Evolutionary conservation across 495 filamentous ascomycete genomes (phyloP).

Genomic region (Friedmanniomyces simplex): DNA sequence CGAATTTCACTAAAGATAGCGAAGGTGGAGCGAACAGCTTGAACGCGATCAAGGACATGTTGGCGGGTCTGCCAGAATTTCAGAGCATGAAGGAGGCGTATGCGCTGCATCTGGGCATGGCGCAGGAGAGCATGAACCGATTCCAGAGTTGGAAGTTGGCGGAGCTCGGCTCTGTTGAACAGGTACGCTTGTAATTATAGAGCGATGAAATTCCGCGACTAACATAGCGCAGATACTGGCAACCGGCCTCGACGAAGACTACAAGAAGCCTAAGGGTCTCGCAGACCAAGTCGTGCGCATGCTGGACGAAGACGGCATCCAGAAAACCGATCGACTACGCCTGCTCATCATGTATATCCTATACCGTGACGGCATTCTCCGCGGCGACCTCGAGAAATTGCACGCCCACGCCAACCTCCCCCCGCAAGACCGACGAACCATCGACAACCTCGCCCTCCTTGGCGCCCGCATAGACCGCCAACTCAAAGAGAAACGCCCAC

Average conservation of each 20-base stretch:
- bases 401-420: conserved; percentile 75
- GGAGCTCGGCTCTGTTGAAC: conserved; percentile 78
- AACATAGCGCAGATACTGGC: conserved; percentile 52
- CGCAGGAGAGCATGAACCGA: conserved; percentile 90
- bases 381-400: conserved; percentile 74
- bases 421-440: conserved; percentile 55
- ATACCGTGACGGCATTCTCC: conserved; percentile 77
- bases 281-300: conserved; percentile 76
- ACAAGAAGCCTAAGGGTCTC: conserved; percentile 78
- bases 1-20: conserved; percentile 71
- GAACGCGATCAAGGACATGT: conserved; percentile 92
- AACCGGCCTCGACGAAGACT: conserved; percentile 88
- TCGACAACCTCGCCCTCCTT: conserved; percentile 71
- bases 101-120: conserved; percentile 91
- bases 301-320: conserved; percentile 67
- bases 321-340: conserved; percentile 63
- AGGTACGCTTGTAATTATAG: conserved; percentile 33
- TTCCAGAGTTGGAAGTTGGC: conserved; percentile 76
- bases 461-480: conserved; percentile 63
- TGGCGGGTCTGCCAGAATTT: conserved; percentile 88
- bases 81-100: conserved; percentile 92
- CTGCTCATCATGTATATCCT: conserved; percentile 78
- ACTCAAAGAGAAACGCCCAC: conserved; percentile 64
- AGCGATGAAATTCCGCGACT: not conserved
- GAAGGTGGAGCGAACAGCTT: conserved; percentile 59